These are phyloP conservation scores for Coleophoma crateriformis DNA, from an alignment of 2,329 filamentous ascomycete genomes.

Conservation along the genomic window DNA sequence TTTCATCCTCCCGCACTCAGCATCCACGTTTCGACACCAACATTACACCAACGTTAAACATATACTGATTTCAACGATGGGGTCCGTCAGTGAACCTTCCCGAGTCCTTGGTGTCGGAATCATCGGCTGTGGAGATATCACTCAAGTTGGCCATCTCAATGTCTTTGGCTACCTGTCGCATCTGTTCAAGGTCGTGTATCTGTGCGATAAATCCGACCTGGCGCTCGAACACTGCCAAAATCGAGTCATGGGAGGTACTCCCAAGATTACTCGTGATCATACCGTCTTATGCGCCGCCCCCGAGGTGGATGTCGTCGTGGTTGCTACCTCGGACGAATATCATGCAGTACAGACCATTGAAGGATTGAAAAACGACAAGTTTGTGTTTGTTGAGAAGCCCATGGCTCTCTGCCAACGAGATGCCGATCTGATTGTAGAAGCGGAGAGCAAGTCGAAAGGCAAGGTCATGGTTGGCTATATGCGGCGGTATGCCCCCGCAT, in stretches of 20 bases:
- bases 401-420: constrained; percentile 41
- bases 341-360: constrained; percentile 44
- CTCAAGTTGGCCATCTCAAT: constrained; percentile 34
- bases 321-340: constrained; percentile 46
- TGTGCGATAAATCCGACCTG: constrained; percentile 41
- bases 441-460: constrained; percentile 34
- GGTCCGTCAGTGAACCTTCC: not conserved
- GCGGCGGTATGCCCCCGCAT: constrained; percentile 51
- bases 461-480: constrained; percentile 55
- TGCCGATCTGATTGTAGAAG: constrained; percentile 38
- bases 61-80: not conserved
- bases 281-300: constrained; percentile 34
- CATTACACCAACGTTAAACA: not conserved
- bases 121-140: constrained; percentile 21
- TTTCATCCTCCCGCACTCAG: no score
- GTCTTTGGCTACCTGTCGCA: constrained; percentile 32
- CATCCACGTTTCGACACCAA: not conserved
- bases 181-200: constrained; percentile 21
- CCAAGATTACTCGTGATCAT: constrained; percentile 37
- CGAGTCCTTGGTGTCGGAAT: constrained; percentile 11
- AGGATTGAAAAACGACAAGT: constrained; percentile 46
- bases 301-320: constrained; percentile 46
- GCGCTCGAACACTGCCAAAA: constrained; percentile 35
- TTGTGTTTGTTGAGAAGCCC: constrained; percentile 54
- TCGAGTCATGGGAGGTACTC: constrained; percentile 37